A percentile compares a stretch with the other conserved stretches of the same genome.
These are phyloP conservation scores for Penicillium sp. DNA, from an alignment of 2,329 filamentous ascomycete genomes.

Conservation along the genomic window DNA sequence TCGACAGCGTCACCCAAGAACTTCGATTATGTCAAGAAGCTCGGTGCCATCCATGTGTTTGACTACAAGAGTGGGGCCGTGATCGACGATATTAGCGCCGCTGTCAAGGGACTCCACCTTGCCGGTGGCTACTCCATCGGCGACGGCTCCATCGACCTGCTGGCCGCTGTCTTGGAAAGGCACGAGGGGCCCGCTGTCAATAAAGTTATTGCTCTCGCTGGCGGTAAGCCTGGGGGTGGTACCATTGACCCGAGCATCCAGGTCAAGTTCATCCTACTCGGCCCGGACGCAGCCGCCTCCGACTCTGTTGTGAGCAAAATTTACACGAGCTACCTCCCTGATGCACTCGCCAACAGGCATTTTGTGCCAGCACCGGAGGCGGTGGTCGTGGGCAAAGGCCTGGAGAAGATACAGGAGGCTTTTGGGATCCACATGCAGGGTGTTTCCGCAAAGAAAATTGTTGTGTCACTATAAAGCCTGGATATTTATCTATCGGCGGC, in stretches of 20 bases:
- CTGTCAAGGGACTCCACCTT: constrained; percentile 12
- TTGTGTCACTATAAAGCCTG: constrained; percentile 14
- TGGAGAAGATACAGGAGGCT: constrained; percentile 26
- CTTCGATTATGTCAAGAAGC: constrained; percentile 44
- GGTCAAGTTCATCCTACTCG: not conserved
- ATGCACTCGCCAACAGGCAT: not conserved
- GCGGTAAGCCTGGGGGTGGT: not conserved
- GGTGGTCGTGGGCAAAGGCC: constrained; percentile 15
- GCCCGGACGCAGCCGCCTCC: not conserved
- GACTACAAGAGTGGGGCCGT: constrained; percentile 42
- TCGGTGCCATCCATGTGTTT: constrained; percentile 48
- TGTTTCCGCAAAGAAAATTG: constrained; percentile 31
- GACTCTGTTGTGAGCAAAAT: not conserved
- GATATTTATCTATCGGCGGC: not conserved
- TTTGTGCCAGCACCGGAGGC: not conserved
- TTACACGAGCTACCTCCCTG: not conserved
- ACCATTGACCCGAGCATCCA: not conserved
- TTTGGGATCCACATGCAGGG: constrained; percentile 24
- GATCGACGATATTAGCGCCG: constrained; percentile 12
- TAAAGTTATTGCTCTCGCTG: not conserved
- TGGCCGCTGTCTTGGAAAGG: not conserved
- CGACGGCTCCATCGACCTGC: not conserved
- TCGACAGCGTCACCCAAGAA: constrained; percentile 45
- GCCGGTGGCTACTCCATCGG: not conserved
- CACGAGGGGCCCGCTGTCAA: not conserved